Evolutionary conservation across 2,329 filamentous ascomycete species (phyloP), one percentile per base, ranked within the genome.

Genomic region (Acrodontium crateriforme): DNA sequence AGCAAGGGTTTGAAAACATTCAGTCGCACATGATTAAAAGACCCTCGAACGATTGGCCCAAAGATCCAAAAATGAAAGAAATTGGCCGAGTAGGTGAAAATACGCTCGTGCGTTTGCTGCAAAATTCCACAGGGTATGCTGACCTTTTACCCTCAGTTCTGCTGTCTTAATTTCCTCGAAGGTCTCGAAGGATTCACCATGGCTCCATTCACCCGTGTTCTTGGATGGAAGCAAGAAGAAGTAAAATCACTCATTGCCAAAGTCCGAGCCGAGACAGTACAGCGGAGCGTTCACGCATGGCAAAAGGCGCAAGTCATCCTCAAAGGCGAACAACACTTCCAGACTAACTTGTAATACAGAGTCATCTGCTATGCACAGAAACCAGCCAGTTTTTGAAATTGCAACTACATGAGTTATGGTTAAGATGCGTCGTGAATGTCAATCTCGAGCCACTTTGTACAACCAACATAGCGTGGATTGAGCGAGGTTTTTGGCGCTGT

Each of bases 161-260:
- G 29, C 27, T 44, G 39, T 31, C 24, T 41, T 18, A 47, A 44
- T 27, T 41, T 40, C 27, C 35, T 46, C n/a, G 49, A 55, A 14
- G 59, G 59, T 7, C 40, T 62, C 11, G 56, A 60, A 34, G 59
- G 50, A 2, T 27, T 29, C 42, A 57, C 50, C 4, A 44, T 62
- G 18, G 53, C 54, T 18, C 49, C 52, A 22, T 61, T 63, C 37
- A 50, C 54, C n/a, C 50, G 50, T 27, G 54, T 53, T 0, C 40
- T 62, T 5, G 51, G 50, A 3, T 64, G 59, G 60, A 55, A 50
- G 5, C 49, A 51, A 12, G 52, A 57, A 6, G 56, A 62, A 34
- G 55, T 61, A 7, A 52, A 59, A 22, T 55, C 62, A 10, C 56
- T 60, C 24, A 42, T 62, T n/a, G 56, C 59, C 3, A 44, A 55